Conservation (phyloP, 768 basidiomycete genomes). For the Erythrobasidium yunnanense region DNA sequence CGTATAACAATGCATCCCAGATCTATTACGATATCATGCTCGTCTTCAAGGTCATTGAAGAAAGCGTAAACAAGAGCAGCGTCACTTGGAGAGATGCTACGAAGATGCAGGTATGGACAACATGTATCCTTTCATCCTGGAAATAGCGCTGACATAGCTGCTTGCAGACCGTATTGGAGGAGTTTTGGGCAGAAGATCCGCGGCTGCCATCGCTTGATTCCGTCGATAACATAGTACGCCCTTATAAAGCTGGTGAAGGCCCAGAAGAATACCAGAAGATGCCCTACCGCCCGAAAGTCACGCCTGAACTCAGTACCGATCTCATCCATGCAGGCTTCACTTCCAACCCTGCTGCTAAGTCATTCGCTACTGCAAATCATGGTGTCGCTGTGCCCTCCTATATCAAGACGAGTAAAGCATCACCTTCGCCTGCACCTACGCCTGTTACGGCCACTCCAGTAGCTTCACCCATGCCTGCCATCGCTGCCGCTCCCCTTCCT, state of each 20-base stretch:
- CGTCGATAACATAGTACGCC: neutral
- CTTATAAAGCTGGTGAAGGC: neutral
- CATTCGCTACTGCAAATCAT: too few species aligned
- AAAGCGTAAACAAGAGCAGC: constrained; percentile 11
- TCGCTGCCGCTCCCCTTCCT: constrained; percentile 4
- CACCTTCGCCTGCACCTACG: constrained; percentile 2
- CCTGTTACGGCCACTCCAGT: constrained; percentile 3
- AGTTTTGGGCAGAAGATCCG: constrained; percentile 2
- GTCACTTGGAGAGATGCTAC: constrained; percentile 12
- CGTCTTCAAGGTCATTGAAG: neutral
- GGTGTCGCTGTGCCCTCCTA: too few species aligned
- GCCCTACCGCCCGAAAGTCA: neutral
- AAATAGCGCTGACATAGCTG: neutral
- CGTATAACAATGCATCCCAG: constrained; percentile 1
- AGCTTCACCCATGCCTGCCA: neutral
- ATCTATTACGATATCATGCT: constrained; percentile 7
- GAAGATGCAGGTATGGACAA: constrained; percentile 23
- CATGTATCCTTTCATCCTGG: neutral
- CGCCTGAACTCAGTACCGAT: neutral
- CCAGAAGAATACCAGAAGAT: neutral
- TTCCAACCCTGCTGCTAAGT: neutral
- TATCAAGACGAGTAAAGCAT: neutral
- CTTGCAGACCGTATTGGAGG: constrained; percentile 14
- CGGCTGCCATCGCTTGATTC: constrained; percentile 8
- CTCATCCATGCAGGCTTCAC: neutral